A percentile compares a stretch with the other conserved stretches of the same genome.
These are phyloP conservation scores for Volvariella surrecta DNA, from an alignment of 1,284 basidiomycete genomes.

Conservation along the genomic window DNA sequence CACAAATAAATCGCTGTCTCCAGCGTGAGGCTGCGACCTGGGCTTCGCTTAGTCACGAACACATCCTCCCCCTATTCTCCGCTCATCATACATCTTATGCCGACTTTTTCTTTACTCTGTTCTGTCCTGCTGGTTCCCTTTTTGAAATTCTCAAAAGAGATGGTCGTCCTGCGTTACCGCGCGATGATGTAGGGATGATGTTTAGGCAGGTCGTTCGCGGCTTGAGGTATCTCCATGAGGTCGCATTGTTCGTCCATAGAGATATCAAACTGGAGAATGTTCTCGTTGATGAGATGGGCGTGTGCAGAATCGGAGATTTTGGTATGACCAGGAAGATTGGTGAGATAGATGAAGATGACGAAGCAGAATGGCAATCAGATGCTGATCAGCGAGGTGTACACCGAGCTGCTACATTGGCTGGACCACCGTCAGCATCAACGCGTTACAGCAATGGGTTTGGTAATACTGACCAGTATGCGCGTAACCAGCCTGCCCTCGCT, in stretches of 20 bases:
- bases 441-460: conserved; percentile 5
- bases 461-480: conserved; percentile 16
- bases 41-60: conserved; percentile 66
- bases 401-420: conserved; percentile 28
- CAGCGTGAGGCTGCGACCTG: conserved; percentile 78
- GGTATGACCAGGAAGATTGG: conserved; percentile 67
- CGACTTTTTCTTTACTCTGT: conserved; percentile 80
- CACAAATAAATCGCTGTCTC: conserved; percentile 45
- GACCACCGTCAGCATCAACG: conserved; percentile 17
- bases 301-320: conserved; percentile 79
- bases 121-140: conserved; percentile 79
- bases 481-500: conserved; percentile 21
- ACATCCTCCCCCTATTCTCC: conserved; percentile 78
- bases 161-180: conserved; percentile 52
- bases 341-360: conserved; percentile 30
- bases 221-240: conserved; percentile 79
- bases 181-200: conserved; percentile 80
- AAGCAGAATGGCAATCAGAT: conserved; percentile 14
- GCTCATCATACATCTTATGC: conserved; percentile 56
- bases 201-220: conserved; percentile 88
- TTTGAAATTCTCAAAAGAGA: conserved; percentile 77
- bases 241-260: conserved; percentile 74
- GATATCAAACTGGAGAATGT: conserved; percentile 98
- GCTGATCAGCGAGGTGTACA: conserved; percentile 17
- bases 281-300: conserved; percentile 78